Conservation (phyloP, 495 filamentous ascomycete genomes). For the Cenococcum geophilum region DNA sequence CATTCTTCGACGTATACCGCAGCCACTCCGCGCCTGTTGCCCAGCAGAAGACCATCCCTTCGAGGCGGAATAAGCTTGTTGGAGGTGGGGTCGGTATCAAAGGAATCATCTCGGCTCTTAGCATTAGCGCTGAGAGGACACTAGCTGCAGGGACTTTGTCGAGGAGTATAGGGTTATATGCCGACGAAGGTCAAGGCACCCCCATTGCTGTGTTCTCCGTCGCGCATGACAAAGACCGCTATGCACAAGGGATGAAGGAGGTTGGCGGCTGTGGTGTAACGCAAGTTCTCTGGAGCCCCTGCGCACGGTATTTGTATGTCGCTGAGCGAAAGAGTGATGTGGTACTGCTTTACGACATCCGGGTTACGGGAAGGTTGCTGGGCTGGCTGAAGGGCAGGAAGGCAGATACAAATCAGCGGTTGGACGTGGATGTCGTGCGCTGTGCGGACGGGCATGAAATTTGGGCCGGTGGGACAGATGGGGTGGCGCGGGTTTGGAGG, state of each 20-base stretch:
- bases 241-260: slow-evolving; percentile 13
- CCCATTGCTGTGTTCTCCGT: slow-evolving; percentile 61
- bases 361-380: slow-evolving; percentile 62
- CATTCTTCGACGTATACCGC: slow-evolving; percentile 70
- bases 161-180: slow-evolving; percentile 71
- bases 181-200: slow-evolving; percentile 56
- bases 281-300: slow-evolving; percentile 72
- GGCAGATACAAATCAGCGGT: slow-evolving; percentile 67
- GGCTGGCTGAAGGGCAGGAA: slow-evolving; percentile 64
- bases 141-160: slow-evolving; percentile 81
- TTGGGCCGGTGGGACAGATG: slow-evolving; percentile 81
- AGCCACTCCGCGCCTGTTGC: slow-evolving; percentile 57
- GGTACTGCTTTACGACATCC: slow-evolving; percentile 75
- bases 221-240: slow-evolving; percentile 28
- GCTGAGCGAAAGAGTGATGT: slow-evolving; percentile 75
- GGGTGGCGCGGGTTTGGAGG: slow-evolving; percentile 69
- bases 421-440: slow-evolving; percentile 62
- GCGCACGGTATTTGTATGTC: slow-evolving; percentile 80
- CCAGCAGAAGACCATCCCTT: slow-evolving; percentile 65
- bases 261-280: slow-evolving; percentile 65
- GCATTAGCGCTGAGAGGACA: slow-evolving; percentile 46
- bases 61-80: slow-evolving; percentile 50
- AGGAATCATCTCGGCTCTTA: slow-evolving; percentile 69
- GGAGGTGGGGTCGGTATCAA: slow-evolving; percentile 66
- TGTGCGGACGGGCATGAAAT: slow-evolving; percentile 57